Evolutionary conservation across 2,329 filamentous ascomycete species (phyloP), one percentile per base, ranked within the genome.

Genomic region (Diaporthe destruens): DNA sequence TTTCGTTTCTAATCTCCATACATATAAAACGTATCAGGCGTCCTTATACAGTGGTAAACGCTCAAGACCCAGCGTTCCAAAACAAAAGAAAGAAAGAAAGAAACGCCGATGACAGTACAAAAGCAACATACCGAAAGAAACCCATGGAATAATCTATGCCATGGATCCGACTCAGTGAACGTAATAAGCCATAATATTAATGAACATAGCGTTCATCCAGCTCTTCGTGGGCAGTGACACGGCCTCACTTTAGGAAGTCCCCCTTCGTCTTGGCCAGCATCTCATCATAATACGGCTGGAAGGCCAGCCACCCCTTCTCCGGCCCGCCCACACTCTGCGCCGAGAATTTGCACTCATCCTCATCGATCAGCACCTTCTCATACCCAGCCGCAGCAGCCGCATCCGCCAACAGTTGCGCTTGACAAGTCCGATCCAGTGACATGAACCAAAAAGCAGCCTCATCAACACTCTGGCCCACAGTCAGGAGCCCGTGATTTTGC

Each of bases 401-500:
- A 79, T 93, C 91, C 34, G 88, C 87, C 74, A 86, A 82, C 55
- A 93, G 80, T 80, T 93, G 91, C 29, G 91, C 85, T 69, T 89
- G 86, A 78, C 92, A 94, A 14, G 87, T 89, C 39, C 89, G 85
- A 79, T 94, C 92, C 82, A 93, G 86, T 6, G 90, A 83, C 0
- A 89, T 90, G 79, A 92, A 93, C 71, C 93, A 80, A 79, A 90
- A 94, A 0, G 91, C 91, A 0, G 92, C 92, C 80, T 94, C 92
- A 75, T 94, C 92, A 1, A 94, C 92, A 0, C 91, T 94, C 5
- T 80, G 77, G 0, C 92, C 92, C 0, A 93, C 91, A 0, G 91
- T 94, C 65, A 94, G 77, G 16, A 94, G 81, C 0, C 92, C 92
- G 76, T 94, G 92, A 78, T 94, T 94, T 71, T 90, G 84, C 59